Evolutionary conservation across 331 rosid species (phyloP).

Genomic region (Arachis monticola): DNA sequence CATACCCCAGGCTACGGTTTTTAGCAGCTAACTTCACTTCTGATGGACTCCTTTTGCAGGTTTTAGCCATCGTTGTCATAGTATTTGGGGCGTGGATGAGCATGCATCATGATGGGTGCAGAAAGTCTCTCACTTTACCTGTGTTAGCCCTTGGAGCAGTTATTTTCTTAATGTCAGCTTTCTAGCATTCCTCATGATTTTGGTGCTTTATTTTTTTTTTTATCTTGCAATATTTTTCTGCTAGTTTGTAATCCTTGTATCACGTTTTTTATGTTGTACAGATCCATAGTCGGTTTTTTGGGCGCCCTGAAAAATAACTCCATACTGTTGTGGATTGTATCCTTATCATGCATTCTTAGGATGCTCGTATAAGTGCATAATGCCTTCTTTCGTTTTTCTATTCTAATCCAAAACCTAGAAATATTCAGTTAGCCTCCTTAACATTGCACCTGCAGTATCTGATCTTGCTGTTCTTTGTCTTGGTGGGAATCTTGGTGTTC

Average conservation of each 20-base stretch:
- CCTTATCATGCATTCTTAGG: constrained; percentile 48
- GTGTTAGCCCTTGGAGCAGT: constrained; percentile 77
- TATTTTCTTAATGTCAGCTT: constrained; percentile 75
- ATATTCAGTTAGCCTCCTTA: constrained; percentile 48
- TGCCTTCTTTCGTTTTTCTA: not conserved
- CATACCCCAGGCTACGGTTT: constrained; percentile 33
- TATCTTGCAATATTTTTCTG: not conserved
- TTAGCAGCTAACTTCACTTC: constrained; percentile 25
- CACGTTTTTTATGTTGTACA: constrained; percentile 45
- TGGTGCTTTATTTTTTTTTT: not conserved
- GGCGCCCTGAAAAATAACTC: constrained; percentile 83
- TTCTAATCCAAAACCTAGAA: not conserved
- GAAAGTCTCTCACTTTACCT: constrained; percentile 85
- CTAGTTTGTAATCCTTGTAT: not conserved
- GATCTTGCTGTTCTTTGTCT: constrained; percentile 69
- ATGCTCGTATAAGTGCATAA: not conserved
- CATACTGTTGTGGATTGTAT: constrained; percentile 88
- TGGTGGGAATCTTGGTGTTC: constrained; percentile 85
- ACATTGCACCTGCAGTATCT: constrained; percentile 73
- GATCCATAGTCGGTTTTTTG: constrained; percentile 87
- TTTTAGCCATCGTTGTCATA: constrained; percentile 72
- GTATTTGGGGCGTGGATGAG: constrained; percentile 94
- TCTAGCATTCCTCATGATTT: constrained; percentile 23
- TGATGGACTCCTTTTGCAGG: constrained; percentile 50
- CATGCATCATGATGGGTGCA: constrained; percentile 78